Conservation (phyloP, 345 rosid genomes). For the Acer campestre region DNA sequence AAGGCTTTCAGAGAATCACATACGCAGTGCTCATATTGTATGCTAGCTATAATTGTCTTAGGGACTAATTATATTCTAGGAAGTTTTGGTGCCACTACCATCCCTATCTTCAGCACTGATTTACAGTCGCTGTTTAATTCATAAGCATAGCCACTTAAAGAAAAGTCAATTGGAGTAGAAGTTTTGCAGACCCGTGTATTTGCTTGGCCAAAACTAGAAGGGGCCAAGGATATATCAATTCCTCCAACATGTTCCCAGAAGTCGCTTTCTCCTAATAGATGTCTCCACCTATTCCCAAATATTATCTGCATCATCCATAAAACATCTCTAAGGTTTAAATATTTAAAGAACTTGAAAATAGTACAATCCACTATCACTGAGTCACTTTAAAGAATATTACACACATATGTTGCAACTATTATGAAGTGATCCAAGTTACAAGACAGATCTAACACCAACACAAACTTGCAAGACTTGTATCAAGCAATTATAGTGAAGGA, state of each 20-base stretch:
- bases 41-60: background rate
- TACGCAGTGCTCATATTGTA: background rate
- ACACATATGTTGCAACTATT: background rate
- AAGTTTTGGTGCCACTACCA: background rate
- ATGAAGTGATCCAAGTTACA: background rate
- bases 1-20: background rate
- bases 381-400: background rate
- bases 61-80: background rate
- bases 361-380: background rate
- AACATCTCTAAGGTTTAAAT: slow-evolving; percentile 13
- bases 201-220: slow-evolving; percentile 97
- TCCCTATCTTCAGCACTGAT: background rate
- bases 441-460: slow-evolving; percentile 6
- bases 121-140: background rate
- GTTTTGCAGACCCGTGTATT: slow-evolving; percentile 60
- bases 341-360: background rate
- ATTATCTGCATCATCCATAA: slow-evolving; percentile 69
- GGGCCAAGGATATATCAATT: slow-evolving; percentile 84
- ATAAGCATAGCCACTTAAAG: slow-evolving; percentile 4
- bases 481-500: background rate
- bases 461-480: background rate
- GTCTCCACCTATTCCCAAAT: slow-evolving; percentile 96
- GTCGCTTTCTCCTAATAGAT: slow-evolving; percentile 86
- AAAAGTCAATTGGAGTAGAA: background rate
- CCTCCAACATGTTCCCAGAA: slow-evolving; percentile 97